These are phyloP conservation scores for Mortierella sp. DNA, from an alignment of 371 early-diverging fungal genomes.

Conservation along the genomic window DNA sequence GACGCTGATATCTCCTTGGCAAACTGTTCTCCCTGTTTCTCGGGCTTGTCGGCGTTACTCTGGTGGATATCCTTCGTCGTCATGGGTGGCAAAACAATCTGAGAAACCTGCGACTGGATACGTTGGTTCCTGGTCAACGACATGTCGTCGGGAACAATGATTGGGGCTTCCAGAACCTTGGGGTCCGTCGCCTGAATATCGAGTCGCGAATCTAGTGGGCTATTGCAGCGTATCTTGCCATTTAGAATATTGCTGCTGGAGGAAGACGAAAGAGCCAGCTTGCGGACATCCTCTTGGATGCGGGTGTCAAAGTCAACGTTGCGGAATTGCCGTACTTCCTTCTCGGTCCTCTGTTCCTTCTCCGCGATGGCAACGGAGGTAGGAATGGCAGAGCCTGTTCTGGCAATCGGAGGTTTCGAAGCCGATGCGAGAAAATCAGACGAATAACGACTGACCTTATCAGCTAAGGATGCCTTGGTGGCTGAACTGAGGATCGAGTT, in stretches of 20 bases:
- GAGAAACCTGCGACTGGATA: slow-evolving; percentile 22
- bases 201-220: background rate
- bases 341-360: background rate
- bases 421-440: no score
- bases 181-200: slow-evolving; percentile 28
- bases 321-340: slow-evolving; percentile 15
- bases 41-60: background rate
- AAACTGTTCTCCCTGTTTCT: background rate
- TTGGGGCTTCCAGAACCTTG: slow-evolving; percentile 36
- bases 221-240: background rate
- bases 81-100: slow-evolving; percentile 37
- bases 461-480: background rate
- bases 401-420: no score
- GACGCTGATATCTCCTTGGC: background rate
- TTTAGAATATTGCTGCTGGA: background rate
- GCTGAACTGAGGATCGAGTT: slow-evolving; percentile 1
- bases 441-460: background rate
- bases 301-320: slow-evolving; percentile 41
- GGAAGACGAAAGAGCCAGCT: slow-evolving; percentile 16
- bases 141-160: slow-evolving; percentile 40
- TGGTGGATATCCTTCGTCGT: background rate
- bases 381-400: no score
- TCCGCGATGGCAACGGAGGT: no score
- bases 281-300: slow-evolving; percentile 44
- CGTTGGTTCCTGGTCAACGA: slow-evolving; percentile 22